Evolutionary conservation across 2,329 filamentous ascomycete species (phyloP).

Genomic region (Plenodomus lindquistii): DNA sequence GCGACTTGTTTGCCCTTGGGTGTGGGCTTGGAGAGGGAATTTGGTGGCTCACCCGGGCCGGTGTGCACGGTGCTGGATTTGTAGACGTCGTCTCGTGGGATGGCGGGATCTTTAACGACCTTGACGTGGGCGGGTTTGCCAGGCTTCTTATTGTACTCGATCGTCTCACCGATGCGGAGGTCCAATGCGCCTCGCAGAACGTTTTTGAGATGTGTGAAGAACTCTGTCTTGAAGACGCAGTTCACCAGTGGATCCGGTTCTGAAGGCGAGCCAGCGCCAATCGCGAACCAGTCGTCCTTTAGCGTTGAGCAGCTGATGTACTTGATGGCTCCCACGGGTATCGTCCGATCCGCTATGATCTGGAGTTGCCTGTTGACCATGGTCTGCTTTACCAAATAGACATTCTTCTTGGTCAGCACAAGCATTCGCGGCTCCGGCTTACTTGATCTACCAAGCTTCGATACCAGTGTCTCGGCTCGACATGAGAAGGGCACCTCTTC

Average conservation of each 20-base stretch:
- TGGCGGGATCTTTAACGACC: conserved; percentile 81
- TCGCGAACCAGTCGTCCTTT: conserved; percentile 95
- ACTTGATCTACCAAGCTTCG: conserved; percentile 94
- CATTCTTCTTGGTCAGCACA: conserved; percentile 80
- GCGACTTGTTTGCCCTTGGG: conserved; percentile 86
- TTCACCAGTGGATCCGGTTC: conserved; percentile 92
- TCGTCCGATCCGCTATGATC: conserved; percentile 78
- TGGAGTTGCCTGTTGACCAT: conserved; percentile 80
- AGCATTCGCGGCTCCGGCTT: conserved; percentile 87
- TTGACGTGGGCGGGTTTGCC: conserved; percentile 89
- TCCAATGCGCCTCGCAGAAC: conserved; percentile 79
- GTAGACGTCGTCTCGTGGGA: conserved; percentile 76
- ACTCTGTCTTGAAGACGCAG: conserved; percentile 94
- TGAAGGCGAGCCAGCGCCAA: conserved; percentile 86
- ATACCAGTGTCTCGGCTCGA: conserved; percentile 84
- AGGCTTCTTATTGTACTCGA: conserved; percentile 98
- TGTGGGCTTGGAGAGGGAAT: conserved; percentile 79
- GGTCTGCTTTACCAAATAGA: conserved; percentile 86
- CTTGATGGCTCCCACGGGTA: conserved; percentile 86
- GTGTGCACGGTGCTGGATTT: conserved; percentile 94
- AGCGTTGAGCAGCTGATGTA: conserved; percentile 78
- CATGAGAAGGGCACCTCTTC: conserved; percentile 88
- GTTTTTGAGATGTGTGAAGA: conserved; percentile 88
- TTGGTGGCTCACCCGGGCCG: conserved; percentile 78
- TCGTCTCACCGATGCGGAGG: conserved; percentile 78